Conservation (phyloP, 177 flowering plant species). For the Vitis hybrid region DNA sequence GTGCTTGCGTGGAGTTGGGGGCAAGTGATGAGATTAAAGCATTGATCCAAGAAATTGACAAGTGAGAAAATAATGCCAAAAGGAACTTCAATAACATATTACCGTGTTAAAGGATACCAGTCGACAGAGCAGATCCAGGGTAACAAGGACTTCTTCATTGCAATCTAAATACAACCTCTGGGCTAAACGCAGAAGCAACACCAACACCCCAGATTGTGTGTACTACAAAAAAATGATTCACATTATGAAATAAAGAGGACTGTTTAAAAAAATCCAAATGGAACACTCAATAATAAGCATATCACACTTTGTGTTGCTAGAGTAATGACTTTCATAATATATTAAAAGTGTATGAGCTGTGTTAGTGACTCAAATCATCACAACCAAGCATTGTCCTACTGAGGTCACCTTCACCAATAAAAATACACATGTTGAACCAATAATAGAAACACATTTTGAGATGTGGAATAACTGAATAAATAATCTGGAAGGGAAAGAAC, state of each 20-base stretch:
- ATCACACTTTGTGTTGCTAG: too few relatives aligned
- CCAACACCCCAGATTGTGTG: slow-evolving; percentile 64
- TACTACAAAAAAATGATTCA: slow-evolving; percentile 39
- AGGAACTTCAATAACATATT: slow-evolving; percentile 13
- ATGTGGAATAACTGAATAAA: too few relatives aligned
- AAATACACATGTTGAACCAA: too few relatives aligned
- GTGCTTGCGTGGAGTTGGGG: neutral
- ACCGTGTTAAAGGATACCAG: slow-evolving; percentile 74
- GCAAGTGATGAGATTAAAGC: neutral
- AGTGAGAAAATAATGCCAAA: neutral
- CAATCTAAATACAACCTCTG: slow-evolving; percentile 38
- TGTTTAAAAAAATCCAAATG: neutral
- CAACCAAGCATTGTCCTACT: too few relatives aligned
- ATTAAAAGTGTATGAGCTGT: too few relatives aligned
- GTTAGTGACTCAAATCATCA: too few relatives aligned
- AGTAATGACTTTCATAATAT: too few relatives aligned
- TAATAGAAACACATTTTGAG: too few relatives aligned
- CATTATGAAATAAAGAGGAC: neutral
- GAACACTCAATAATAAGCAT: too few relatives aligned
- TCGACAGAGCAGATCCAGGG: slow-evolving; percentile 68
- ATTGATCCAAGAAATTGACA: neutral
- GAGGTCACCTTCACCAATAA: too few relatives aligned
- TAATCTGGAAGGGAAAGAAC: too few relatives aligned
- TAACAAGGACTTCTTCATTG: slow-evolving; percentile 51
- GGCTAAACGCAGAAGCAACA: slow-evolving; percentile 73